Evolutionary conservation across 2,329 filamentous ascomycete genomes (phyloP), one percentile per base, ranked within the genome.

Genomic region (Neurospora sp.): DNA sequence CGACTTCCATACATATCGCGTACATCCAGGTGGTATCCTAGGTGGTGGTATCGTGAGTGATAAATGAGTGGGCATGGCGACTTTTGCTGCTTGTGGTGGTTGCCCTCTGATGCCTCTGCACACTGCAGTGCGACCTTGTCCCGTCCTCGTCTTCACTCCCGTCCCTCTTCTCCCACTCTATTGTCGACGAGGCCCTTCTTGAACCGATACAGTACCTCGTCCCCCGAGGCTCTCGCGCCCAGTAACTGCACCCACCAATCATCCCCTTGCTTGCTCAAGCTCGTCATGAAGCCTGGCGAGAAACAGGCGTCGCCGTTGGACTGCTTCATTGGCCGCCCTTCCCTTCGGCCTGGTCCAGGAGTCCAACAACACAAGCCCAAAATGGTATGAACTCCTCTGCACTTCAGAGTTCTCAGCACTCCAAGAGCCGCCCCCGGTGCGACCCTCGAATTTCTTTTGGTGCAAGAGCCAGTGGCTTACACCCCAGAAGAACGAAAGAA

Each of bases 261-360:
- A 43, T 33, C 62, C 69, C 66, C 67, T 66, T 62, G 69, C 66
- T 69, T 67, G 46, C 57, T 70, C 70, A 68, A 69, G 68, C 67
- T 66, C 69, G 40, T 68, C 23, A 66, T 67, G 38, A 68, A 70
- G 69, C 69, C 70, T 70, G 69, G 70, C 71, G 68, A 69, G 70
- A 69, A 72, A 71, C 70, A 66, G 57, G 66, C 65, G 69, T 72
- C 66, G 67, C 57, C 52, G 38, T 40, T 69, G 69, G 46, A 68
- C 40, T 67, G 71, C 71, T 68, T 70, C 69, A 75, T 74, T 75
- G 74, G 74, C 67, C 72, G 70, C 67, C 68, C 68, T 67, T 70
- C 68, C 33, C 46, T 65, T 67, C 52, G 66, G 69, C 68, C 68
- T 71, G 70, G 73, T 70, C 71, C 66, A 72, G 52, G 23, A 62